Base-by-base conservation (phyloP, 805 yeast genomes). In the Debaryomyces castellii region DNA sequence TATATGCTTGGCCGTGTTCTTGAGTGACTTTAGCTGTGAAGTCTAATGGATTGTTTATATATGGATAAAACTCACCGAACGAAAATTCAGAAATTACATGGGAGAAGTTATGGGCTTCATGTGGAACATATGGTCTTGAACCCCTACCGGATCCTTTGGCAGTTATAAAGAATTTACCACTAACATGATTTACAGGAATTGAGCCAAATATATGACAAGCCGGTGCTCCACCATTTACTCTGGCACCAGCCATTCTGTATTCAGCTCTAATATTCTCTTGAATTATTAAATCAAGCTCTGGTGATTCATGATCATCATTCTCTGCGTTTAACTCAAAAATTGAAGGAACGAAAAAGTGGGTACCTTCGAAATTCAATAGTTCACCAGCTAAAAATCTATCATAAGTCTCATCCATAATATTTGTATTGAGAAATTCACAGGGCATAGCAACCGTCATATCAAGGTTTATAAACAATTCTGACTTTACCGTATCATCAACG, bases 41-140 rank as follows among this genome's bases (percentile, higher is more conserved):
- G 63, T 94, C 98, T 51, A 94, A 74, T n/a, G 97, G 96, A 59
- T 92, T 92, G 54, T 85, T 77, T 51, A 91, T 74, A 54, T 79
- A 85, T 3, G 99, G 97, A 59, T 82, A 90, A 64, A 86, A 90
- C 30, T 82, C 88, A 11, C 99, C 99, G 66, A 84, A 92, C 9
- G 97, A 89, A 51, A 90, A 80, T 63, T 92, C 98, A 48, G 80
- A 80, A 48, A 94, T 84, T 4, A 81, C 81, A 65, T 94, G 99
- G 1, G 96, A 78, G 60, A 92, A 86, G 59, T 92, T 87, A 47
- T 88, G 66, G 18, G 75, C 66, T 33, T 80, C 80, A 6, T 58
- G 27, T 1, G 79, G 80, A 9, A 76, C 73, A 36, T 66, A 64
- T 39, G 78, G 68, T 47, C 79, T 64, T 49, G 76, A 83, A 18